Conservation (phyloP, 1,284 basidiomycete species). For the Naganishia liquefaciens region DNA sequence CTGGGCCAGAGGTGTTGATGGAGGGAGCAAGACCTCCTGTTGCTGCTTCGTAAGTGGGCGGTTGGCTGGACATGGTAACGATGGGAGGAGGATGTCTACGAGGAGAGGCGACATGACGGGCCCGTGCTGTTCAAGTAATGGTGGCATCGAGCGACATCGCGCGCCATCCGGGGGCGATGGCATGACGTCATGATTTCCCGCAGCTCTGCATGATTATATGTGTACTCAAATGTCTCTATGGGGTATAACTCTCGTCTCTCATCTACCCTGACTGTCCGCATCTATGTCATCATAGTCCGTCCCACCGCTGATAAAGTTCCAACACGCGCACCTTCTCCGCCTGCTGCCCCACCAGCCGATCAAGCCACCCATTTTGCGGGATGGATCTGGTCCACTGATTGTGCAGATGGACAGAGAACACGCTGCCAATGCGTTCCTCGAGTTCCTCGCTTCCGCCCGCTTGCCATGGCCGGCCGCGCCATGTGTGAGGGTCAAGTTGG, state of each 20-base stretch:
- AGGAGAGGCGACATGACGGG: too few relatives aligned
- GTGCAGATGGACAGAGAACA: conserved; percentile 86
- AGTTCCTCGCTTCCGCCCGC: conserved; percentile 59
- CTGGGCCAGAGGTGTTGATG: conserved; percentile 13
- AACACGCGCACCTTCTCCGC: conserved; percentile 51
- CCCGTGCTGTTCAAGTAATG: too few relatives aligned
- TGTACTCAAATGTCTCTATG: too few relatives aligned
- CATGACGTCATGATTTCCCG: conserved; percentile 15
- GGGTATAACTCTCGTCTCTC: background rate
- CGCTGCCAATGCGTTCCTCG: conserved; percentile 65
- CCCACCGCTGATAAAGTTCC: conserved; percentile 30
- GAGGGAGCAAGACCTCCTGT: background rate
- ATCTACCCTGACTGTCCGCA: conserved; percentile 1
- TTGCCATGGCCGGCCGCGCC: conserved; percentile 64
- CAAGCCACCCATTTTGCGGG: conserved; percentile 75
- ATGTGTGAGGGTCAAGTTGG: conserved; percentile 60
- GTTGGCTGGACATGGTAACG: conserved; percentile 26
- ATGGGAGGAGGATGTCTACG: too few relatives aligned
- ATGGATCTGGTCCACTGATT: conserved; percentile 88
- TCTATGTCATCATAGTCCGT: background rate
- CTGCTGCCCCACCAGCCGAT: conserved; percentile 67
- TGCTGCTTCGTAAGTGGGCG: conserved; percentile 29
- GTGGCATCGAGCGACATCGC: too few relatives aligned
- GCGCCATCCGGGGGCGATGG: background rate
- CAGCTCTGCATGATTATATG: background rate